Base-by-base conservation (phyloP, 2,329 filamentous ascomycete genomes). In the Alternaria sp. region DNA sequence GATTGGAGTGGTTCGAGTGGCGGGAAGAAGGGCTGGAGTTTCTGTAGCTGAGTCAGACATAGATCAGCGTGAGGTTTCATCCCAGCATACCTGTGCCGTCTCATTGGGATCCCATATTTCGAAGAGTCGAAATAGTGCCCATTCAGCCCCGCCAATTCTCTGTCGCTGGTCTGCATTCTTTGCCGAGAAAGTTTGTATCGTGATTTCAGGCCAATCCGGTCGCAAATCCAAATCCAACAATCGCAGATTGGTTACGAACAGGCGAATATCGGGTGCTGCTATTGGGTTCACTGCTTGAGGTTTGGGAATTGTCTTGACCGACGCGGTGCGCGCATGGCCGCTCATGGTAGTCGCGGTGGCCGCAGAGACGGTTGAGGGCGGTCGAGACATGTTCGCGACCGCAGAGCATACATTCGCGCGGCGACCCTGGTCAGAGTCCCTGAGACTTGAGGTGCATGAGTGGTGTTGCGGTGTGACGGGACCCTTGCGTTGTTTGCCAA, bases 1-100 rank as follows among this genome's bases (percentile, higher is more conserved):
- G 94, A 97, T 80, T 97, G 94, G 50, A 96, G 85, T 40, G 95
- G 93, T 72, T 97, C 94, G 68, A 92, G 86, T 0, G 96, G 93
- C 15, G 96, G 96, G 75, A 96, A 98, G 83, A 95, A 96, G 0
- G 93, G 92, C 61, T 90, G 90, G 10, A 98, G 85, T 85, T 96
- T 97, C 91, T 95, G 54, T 13, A 10, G 6, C 5, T 6, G 4
- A 11, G 36, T 71, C 28, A 67, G 59, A 45, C 9, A 17, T 15
- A 11, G 44, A 10, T 28, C 19, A 55, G 30, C 10, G 12, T 1
- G 52, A 19, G 13, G 36, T 17, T 46, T 19, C 13, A 28, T 19
- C 3, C 47, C 57, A 49, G 51, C 63, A 44, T 84, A 93, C 92
- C 82, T 90, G 90, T 66, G 87, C 86, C 17, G 93, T 88, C 72